A percentile compares a stretch with the other conserved stretches of the same genome.
phyloP scores from a whole-genome alignment of 495 filamentous ascomycete genomes.

The Penicillium cosmopolitanum region DNA sequence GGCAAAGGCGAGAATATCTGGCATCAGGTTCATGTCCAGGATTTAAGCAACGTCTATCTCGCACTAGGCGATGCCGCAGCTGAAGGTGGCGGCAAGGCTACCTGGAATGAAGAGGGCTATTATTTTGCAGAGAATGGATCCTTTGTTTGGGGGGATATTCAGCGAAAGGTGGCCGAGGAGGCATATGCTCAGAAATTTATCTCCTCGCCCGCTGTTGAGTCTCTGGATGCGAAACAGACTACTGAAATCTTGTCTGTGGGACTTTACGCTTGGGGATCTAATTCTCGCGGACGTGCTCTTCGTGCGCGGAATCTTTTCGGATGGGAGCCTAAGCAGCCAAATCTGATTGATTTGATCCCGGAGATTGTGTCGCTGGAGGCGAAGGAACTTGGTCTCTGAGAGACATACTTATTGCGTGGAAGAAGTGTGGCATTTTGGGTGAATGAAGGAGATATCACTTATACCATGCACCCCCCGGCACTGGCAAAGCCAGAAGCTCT shows the following conservation, averaged over 20 bases:
- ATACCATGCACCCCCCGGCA: too few species aligned
- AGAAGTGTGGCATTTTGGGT: too few species aligned
- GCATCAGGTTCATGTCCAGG: constrained; percentile 75
- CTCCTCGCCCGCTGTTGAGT: constrained; percentile 54
- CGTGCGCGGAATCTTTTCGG: constrained; percentile 67
- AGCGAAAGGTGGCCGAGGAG: constrained; percentile 60
- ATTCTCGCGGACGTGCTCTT: constrained; percentile 61
- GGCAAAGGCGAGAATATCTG: constrained; percentile 68
- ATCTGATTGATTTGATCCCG: constrained; percentile 59
- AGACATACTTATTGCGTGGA: background rate
- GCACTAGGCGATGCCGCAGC: constrained; percentile 68
- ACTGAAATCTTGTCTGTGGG: constrained; percentile 36
- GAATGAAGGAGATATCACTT: too few species aligned
- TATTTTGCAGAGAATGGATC: constrained; percentile 74
- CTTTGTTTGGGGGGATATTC: constrained; percentile 72
- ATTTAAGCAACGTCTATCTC: constrained; percentile 68
- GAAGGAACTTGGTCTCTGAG: constrained; percentile 61
- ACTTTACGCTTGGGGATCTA: constrained; percentile 61
- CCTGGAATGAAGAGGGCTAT: constrained; percentile 76
- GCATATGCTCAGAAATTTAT: constrained; percentile 68
- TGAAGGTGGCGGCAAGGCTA: constrained; percentile 59
- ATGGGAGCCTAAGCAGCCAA: constrained; percentile 61
- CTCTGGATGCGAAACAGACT: constrained; percentile 37
- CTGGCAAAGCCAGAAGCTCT: too few species aligned
- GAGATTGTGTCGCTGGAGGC: constrained; percentile 57